Percentiles rank a stretch among this genome's conserved stretches.
Conservation (phyloP, 495 filamentous ascomycete species). For the Pseudoneurospora amorphoporcata region DNA sequence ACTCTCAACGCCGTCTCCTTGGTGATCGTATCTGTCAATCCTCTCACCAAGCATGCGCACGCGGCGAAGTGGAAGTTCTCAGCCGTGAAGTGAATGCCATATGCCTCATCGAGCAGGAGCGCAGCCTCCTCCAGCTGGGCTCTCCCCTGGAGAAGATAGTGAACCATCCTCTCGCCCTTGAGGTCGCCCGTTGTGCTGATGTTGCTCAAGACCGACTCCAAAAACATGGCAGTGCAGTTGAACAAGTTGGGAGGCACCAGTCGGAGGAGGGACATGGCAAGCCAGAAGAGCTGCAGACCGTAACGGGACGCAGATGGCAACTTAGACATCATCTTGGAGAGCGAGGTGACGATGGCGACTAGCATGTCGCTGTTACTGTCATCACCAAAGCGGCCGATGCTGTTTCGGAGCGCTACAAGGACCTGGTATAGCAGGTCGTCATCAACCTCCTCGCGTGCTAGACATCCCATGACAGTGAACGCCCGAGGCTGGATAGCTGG, state of each 20-base stretch:
- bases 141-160: constrained; percentile 46
- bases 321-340: constrained; percentile 62
- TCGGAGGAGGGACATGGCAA: constrained; percentile 53
- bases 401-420: constrained; percentile 50
- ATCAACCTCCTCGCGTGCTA: constrained; percentile 56
- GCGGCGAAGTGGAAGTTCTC: constrained; percentile 56
- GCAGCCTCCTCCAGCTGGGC: constrained; percentile 47
- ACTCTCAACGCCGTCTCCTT: constrained; percentile 44
- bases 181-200: constrained; percentile 47
- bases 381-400: constrained; percentile 47
- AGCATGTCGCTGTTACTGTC: constrained; percentile 55
- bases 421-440: constrained; percentile 61
- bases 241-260: constrained; percentile 49
- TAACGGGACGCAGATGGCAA: constrained; percentile 52
- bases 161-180: constrained; percentile 45
- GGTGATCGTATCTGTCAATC: constrained; percentile 48
- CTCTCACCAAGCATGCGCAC: constrained; percentile 48
- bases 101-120: constrained; percentile 47
- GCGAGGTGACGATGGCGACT: constrained; percentile 49
- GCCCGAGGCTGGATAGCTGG: constrained; percentile 57
- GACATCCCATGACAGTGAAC: constrained; percentile 59
- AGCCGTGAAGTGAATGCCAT: constrained; percentile 49
- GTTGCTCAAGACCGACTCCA: constrained; percentile 51
- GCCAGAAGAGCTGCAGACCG: constrained; percentile 58
- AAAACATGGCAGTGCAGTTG: constrained; percentile 50